A percentile compares a stretch with the other conserved stretches of the same genome.
Conservation (phyloP, 805 yeast genomes). For the Candida boleticola region DNA sequence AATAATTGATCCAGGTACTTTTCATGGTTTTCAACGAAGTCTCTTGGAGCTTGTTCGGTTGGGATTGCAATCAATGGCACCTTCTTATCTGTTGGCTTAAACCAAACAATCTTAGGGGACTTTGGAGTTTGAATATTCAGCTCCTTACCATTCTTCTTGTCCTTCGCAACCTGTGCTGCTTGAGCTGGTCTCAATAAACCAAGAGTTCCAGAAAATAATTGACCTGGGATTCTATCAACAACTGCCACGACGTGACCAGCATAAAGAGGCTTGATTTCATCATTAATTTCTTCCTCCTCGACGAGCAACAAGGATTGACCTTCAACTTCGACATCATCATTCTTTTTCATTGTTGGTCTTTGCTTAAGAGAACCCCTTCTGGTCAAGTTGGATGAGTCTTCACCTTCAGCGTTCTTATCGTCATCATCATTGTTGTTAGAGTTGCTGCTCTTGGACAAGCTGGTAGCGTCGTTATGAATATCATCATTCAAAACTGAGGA, state of each 20-base stretch:
- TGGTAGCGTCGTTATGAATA: constrained; percentile 75
- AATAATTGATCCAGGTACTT: constrained; percentile 77
- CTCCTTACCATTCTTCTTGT: constrained; percentile 45
- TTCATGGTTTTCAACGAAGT: constrained; percentile 90
- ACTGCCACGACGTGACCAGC: constrained; percentile 99
- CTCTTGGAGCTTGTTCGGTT: constrained; percentile 95
- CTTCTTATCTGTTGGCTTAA: constrained; percentile 96
- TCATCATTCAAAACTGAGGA: constrained; percentile 55
- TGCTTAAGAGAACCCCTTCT: constrained; percentile 91
- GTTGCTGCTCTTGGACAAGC: constrained; percentile 31
- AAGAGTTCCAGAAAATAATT: constrained; percentile 88
- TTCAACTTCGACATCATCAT: constrained; percentile 97
- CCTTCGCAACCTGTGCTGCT: constrained; percentile 79
- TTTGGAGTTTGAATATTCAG: constrained; percentile 43
- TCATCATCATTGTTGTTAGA: constrained; percentile 20
- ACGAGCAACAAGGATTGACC: constrained; percentile 89
- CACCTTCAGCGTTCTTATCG: constrained; percentile 18
- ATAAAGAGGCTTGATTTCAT: constrained; percentile 87
- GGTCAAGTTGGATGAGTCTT: constrained; percentile 37
- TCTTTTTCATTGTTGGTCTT: constrained; percentile 95
- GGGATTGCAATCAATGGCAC: constrained; percentile 98
- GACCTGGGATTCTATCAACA: constrained; percentile 96
- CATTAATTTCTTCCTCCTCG: constrained; percentile 94
- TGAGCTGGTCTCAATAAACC: constrained; percentile 95
- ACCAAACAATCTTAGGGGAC: constrained; percentile 96